Conservation (phyloP, 306 rosid genomes). For the Vigna mungo region DNA sequence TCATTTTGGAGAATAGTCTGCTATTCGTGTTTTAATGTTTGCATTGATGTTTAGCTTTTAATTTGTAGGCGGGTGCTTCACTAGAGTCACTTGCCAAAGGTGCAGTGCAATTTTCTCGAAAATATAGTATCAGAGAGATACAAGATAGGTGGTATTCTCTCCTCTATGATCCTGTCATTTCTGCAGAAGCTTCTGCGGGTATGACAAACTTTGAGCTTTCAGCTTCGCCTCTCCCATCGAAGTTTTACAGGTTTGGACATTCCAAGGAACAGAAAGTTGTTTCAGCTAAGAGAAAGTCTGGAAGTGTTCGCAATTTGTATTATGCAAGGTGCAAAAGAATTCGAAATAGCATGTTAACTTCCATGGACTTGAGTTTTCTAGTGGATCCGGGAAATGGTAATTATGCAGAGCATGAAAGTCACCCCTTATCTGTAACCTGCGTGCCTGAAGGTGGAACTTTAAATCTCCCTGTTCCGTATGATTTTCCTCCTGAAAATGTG, state of each 20-base stretch:
- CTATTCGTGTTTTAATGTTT: slow-evolving; percentile 35
- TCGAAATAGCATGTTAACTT: slow-evolving; percentile 54
- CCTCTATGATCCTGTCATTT: slow-evolving; percentile 72
- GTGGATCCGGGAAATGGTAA: slow-evolving; percentile 57
- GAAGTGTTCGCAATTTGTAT: slow-evolving; percentile 69
- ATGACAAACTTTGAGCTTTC: slow-evolving; percentile 65
- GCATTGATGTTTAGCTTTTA: slow-evolving; percentile 36
- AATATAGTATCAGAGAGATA: slow-evolving; percentile 73
- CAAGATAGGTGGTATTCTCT: slow-evolving; percentile 87
- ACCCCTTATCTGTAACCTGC: slow-evolving; percentile 55
- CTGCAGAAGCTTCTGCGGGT: slow-evolving; percentile 64
- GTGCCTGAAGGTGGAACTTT: slow-evolving; percentile 55
- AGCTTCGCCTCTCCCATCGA: slow-evolving; percentile 57
- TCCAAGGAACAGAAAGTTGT: slow-evolving; percentile 58
- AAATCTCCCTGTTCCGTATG: slow-evolving; percentile 47
- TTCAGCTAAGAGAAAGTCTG: slow-evolving; percentile 71
- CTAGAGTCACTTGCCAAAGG: slow-evolving; percentile 98
- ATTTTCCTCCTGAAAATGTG: slow-evolving; percentile 58
- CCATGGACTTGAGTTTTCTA: slow-evolving; percentile 69
- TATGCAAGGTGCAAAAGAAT: slow-evolving; percentile 77
- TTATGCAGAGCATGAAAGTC: slow-evolving; percentile 53
- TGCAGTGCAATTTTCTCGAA: slow-evolving; percentile 88
- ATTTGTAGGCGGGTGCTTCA: slow-evolving; percentile 92
- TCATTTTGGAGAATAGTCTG: neutral
- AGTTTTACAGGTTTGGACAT: slow-evolving; percentile 54